Percentiles rank a stretch among this genome's conserved stretches.
These are phyloP conservation scores for Comarum palustre DNA, from an alignment of 306 rosid species.

Conservation along the genomic window DNA sequence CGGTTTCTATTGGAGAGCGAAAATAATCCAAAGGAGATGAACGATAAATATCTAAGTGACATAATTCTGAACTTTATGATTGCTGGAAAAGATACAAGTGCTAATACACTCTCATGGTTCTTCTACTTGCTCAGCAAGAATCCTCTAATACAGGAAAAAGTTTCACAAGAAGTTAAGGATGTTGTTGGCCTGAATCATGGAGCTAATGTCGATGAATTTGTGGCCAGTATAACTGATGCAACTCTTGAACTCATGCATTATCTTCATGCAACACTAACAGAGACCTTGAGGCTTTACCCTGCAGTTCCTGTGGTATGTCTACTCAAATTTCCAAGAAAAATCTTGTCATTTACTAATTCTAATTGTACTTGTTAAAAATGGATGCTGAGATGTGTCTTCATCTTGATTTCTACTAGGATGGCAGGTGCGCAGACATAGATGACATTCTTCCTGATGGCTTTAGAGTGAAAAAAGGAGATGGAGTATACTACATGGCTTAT, in stretches of 20 bases:
- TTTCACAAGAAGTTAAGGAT: conserved; percentile 59
- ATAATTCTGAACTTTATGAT: conserved; percentile 64
- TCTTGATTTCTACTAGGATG: conserved; percentile 18
- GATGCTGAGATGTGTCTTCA: not conserved
- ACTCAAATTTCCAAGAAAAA: not conserved
- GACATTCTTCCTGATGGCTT: conserved; percentile 71
- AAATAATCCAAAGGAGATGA: conserved; percentile 51
- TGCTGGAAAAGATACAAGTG: conserved; percentile 76
- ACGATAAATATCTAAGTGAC: conserved; percentile 59
- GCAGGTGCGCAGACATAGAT: conserved; percentile 35
- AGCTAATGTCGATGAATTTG: conserved; percentile 36
- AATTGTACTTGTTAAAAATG: not conserved
- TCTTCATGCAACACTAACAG: conserved; percentile 73
- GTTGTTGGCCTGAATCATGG: conserved; percentile 36
- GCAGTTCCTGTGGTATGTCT: conserved; percentile 43
- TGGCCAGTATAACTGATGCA: conserved; percentile 42
- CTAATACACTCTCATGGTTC: conserved; percentile 78
- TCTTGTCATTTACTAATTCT: not conserved
- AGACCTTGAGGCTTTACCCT: conserved; percentile 80
- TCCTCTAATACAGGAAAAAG: conserved; percentile 61
- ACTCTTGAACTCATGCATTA: conserved; percentile 66
- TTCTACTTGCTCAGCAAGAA: conserved; percentile 69
- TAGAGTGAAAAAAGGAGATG: conserved; percentile 61
- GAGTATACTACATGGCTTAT: conserved; percentile 53
- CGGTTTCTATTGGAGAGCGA: conserved; percentile 68